A percentile compares a stretch with the other conserved stretches of the same genome.
These are phyloP conservation scores for Penicillium desertorum DNA, from an alignment of 495 filamentous ascomycete species.

Conservation along the genomic window DNA sequence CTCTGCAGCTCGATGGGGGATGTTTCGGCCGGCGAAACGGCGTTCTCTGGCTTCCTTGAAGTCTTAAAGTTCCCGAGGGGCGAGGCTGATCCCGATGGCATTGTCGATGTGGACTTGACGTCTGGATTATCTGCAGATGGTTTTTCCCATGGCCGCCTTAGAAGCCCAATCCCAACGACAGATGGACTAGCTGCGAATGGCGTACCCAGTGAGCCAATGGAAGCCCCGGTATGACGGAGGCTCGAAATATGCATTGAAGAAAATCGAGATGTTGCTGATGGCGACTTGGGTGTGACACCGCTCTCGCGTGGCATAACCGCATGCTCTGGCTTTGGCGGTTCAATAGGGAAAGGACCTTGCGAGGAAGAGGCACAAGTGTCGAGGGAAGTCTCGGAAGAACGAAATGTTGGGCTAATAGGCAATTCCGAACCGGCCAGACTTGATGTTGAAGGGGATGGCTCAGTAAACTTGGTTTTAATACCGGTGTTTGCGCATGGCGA, in stretches of 20 bases:
- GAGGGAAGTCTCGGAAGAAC: not conserved
- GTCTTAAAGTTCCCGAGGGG: not conserved
- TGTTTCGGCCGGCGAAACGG: not conserved
- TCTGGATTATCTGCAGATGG: conserved; percentile 1
- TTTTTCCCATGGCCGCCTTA: conserved; percentile 1
- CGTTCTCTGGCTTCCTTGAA: not conserved
- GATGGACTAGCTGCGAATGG: not conserved
- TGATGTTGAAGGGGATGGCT: not conserved
- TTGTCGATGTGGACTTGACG: not conserved
- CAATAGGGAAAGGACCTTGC: not conserved
- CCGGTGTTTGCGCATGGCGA: not conserved
- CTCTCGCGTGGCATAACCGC: not conserved
- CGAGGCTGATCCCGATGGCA: not conserved
- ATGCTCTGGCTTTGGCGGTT: not conserved
- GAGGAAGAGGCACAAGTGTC: not conserved
- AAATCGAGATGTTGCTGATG: not conserved
- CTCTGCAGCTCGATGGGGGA: not conserved
- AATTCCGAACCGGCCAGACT: not conserved
- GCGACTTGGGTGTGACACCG: not conserved
- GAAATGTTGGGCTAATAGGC: not conserved
- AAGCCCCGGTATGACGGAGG: conserved; percentile 3
- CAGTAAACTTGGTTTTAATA: not conserved
- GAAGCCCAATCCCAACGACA: conserved; percentile 4
- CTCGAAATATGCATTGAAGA: conserved; percentile 1
- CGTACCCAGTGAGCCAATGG: conserved; percentile 1